Evolutionary conservation across 805 yeast species (phyloP).

Genomic region (Starmerella gropengiesseri): DNA sequence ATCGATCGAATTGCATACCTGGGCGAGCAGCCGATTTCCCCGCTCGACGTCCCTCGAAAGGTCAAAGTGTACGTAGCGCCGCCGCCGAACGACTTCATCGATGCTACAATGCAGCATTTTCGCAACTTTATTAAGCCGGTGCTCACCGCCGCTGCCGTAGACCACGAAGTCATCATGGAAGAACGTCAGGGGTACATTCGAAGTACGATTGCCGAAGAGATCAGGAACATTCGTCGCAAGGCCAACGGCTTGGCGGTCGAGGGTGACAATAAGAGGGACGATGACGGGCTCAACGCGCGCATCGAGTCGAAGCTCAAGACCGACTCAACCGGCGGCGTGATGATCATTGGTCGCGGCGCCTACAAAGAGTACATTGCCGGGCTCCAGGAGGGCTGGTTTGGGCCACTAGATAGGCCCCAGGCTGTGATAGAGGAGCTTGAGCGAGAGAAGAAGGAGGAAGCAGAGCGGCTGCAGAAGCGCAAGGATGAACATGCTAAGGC

Average conservation of each 20-base stretch:
- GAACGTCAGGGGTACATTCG: conserved; percentile 91
- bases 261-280: conserved; percentile 13
- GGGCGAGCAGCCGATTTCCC: conserved; percentile 39
- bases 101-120: conserved; percentile 60
- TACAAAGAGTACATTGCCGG: conserved; percentile 87
- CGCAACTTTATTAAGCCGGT: conserved; percentile 76
- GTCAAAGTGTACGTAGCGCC: conserved; percentile 81
- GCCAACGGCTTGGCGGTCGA: neutral
- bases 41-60: conserved; percentile 55
- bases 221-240: conserved; percentile 53
- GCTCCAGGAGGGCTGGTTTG: conserved; percentile 85
- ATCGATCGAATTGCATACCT: conserved; percentile 46
- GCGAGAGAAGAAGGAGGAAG: conserved; percentile 14
- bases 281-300: conserved; percentile 24
- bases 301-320: conserved; percentile 26
- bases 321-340: conserved; percentile 62
- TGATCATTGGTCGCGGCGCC: conserved; percentile 92
- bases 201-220: conserved; percentile 64
- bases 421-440: conserved; percentile 22
- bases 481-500: conserved; percentile 17
- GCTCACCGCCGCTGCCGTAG: conserved; percentile 71
- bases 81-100: conserved; percentile 89
- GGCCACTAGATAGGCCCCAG: conserved; percentile 60
- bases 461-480: conserved; percentile 13
- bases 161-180: conserved; percentile 56